Base-by-base conservation (phyloP, 2,329 filamentous ascomycete species). In the Beauveria varroae region DNA sequence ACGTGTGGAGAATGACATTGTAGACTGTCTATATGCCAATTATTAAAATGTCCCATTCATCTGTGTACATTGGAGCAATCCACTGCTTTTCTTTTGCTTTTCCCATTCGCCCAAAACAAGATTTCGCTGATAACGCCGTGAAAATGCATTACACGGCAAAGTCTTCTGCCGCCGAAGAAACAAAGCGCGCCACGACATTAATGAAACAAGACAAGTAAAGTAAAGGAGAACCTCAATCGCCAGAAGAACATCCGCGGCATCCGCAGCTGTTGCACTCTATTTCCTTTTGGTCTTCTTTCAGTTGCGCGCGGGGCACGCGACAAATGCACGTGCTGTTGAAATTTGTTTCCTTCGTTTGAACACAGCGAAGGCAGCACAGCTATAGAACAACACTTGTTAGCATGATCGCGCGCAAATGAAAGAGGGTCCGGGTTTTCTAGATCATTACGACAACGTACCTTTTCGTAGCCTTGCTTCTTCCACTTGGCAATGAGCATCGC, bases 401-500 rank as follows among this genome's bases (percentile, higher is more conserved):
- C 50, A 64, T 7, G 22, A 43, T 24, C 10, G 14, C 3, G 6
- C 20, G 30, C 5, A 34, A 44, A n/a, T 41, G 1, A 20, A 16
- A 40, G 30, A 7, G 5, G 14, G 34, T 12, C 12, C 34, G 34
- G 5, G 5, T 5, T 37, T 14, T 12, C 12, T 37, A 5, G 5
- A 26, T 40, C 9, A 28, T 9, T 10, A 6, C 9, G 61, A 37
- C 30, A 6, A 73, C 81, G 57, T 74, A 91, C 90, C 86, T 98
- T 97, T 76, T 99, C 95, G 71, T 99, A 99, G 18, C 95, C 95
- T 70, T 96, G 90, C 79, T 99, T 99, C 85, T 99, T 99, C 95
- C 95, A 99, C 79, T 99, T 99, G 16, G 95, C 95, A 71, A 99
- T 98, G 71, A 99, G 79, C 79, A 93, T 95, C 51, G 90, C 86